These are phyloP conservation scores for Solanum hybrid DNA, from an alignment of 305 asterid genomes.

Conservation along the genomic window DNA sequence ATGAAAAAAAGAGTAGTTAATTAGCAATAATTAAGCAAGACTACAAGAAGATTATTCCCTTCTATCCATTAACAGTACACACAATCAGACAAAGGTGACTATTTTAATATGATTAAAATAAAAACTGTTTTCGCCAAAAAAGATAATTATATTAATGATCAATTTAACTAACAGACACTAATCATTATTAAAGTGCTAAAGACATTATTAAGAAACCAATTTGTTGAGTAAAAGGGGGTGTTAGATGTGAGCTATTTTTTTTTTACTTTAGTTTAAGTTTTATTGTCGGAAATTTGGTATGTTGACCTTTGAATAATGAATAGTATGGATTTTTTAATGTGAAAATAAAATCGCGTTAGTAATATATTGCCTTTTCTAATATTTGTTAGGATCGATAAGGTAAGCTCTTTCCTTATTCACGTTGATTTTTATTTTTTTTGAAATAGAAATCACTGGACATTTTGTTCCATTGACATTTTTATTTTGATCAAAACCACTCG, in stretches of 20 bases:
- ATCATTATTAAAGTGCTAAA: slow-evolving; percentile 12
- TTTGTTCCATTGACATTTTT: background rate
- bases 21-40: background rate
- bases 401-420: background rate
- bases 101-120: no score
- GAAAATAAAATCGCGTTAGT: background rate
- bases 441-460: background rate
- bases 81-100: no score
- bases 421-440: background rate
- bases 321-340: background rate
- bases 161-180: slow-evolving; percentile 6
- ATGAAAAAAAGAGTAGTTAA: background rate
- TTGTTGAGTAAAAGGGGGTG: background rate
- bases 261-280: background rate
- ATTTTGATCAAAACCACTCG: background rate
- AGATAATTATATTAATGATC: background rate
- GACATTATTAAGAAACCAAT: slow-evolving; percentile 14
- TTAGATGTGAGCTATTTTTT: background rate
- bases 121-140: no score
- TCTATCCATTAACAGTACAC: background rate
- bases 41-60: slow-evolving; percentile 10
- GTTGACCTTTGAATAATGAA: background rate
- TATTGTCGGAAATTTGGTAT: background rate
- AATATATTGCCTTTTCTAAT: background rate
- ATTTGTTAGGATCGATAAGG: background rate